Evolutionary conservation across 1,284 basidiomycete species (phyloP).

Genomic region (Ganoderma lucidum): DNA sequence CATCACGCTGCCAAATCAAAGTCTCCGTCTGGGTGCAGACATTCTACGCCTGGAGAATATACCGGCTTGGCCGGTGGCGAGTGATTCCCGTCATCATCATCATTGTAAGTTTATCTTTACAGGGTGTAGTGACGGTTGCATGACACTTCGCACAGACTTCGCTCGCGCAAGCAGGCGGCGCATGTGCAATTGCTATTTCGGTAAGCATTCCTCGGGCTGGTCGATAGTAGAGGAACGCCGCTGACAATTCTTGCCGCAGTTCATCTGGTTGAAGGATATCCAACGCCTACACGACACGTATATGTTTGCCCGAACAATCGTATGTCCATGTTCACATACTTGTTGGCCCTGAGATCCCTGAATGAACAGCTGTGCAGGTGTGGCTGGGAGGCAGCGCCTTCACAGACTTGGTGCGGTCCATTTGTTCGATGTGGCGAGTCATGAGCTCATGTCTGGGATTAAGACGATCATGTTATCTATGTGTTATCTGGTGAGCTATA

Average conservation of each 20-base stretch:
- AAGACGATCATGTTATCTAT: slow-evolving; percentile 21
- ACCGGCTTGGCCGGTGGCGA: slow-evolving; percentile 16
- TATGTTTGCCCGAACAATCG: slow-evolving; percentile 16
- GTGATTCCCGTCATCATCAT: slow-evolving; percentile 14
- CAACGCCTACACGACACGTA: slow-evolving; percentile 14
- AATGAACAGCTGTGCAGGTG: background rate
- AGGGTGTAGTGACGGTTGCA: background rate
- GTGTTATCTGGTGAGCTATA: slow-evolving; percentile 10
- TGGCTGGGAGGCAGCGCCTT: slow-evolving; percentile 20
- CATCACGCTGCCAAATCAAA: background rate
- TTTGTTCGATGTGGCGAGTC: background rate
- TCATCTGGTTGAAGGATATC: slow-evolving; percentile 17
- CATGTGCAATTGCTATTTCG: slow-evolving; percentile 18
- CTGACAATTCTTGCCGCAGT: background rate
- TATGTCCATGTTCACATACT: slow-evolving; percentile 1
- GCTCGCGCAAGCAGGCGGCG: slow-evolving; percentile 16
- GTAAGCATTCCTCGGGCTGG: background rate
- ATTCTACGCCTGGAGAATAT: slow-evolving; percentile 19
- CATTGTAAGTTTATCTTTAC: slow-evolving; percentile 5
- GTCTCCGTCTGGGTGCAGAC: slow-evolving; percentile 19
- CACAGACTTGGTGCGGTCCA: slow-evolving; percentile 13
- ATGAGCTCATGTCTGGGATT: background rate
- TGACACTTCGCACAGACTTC: slow-evolving; percentile 10
- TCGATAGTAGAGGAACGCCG: background rate
- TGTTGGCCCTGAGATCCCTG: background rate